Evolutionary conservation across 768 basidiomycete genomes (phyloP).

Genomic region (Termitomyces sp.): DNA sequence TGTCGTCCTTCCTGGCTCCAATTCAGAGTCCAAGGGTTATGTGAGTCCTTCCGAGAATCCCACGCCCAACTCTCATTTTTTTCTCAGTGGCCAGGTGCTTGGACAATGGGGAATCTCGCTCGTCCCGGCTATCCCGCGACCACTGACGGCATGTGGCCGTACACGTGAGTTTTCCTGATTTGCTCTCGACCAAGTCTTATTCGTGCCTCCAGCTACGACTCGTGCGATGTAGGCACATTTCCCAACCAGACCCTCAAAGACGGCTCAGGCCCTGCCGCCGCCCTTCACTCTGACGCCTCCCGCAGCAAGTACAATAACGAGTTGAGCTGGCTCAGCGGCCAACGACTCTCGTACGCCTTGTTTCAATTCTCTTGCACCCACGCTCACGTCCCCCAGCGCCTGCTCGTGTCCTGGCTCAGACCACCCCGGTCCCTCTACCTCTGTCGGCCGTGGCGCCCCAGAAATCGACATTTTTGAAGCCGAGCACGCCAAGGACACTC

Average conservation of each 20-base stretch:
- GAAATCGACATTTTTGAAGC: slow-evolving; percentile 85
- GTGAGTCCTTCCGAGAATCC: slow-evolving; percentile 23
- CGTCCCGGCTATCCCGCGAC: slow-evolving; percentile 76
- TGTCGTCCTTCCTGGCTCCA: slow-evolving; percentile 52
- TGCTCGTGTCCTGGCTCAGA: slow-evolving; percentile 74
- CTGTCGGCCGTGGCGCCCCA: slow-evolving; percentile 63
- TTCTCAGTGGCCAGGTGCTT: slow-evolving; percentile 75
- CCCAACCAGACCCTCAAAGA: slow-evolving; percentile 60
- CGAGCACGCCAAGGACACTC: slow-evolving; percentile 48
- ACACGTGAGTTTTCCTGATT: slow-evolving; percentile 42
- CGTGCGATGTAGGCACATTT: slow-evolving; percentile 75
- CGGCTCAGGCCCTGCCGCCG: slow-evolving; percentile 52
- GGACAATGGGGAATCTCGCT: slow-evolving; percentile 88
- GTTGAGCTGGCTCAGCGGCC: slow-evolving; percentile 74
- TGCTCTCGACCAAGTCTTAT: neutral
- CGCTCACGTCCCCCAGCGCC: slow-evolving; percentile 32
- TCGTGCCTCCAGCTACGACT: slow-evolving; percentile 36
- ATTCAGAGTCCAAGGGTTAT: slow-evolving; percentile 44
- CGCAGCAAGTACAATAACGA: slow-evolving; percentile 46
- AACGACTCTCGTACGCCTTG: slow-evolving; percentile 56
- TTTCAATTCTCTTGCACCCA: neutral
- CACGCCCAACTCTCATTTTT: neutral
- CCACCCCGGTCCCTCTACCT: slow-evolving; percentile 63
- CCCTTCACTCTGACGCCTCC: slow-evolving; percentile 45
- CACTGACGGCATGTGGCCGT: slow-evolving; percentile 81